These are phyloP conservation scores for Phycomyces nitens DNA, from an alignment of 192 early-diverging fungal species.

Conservation along the genomic window DNA sequence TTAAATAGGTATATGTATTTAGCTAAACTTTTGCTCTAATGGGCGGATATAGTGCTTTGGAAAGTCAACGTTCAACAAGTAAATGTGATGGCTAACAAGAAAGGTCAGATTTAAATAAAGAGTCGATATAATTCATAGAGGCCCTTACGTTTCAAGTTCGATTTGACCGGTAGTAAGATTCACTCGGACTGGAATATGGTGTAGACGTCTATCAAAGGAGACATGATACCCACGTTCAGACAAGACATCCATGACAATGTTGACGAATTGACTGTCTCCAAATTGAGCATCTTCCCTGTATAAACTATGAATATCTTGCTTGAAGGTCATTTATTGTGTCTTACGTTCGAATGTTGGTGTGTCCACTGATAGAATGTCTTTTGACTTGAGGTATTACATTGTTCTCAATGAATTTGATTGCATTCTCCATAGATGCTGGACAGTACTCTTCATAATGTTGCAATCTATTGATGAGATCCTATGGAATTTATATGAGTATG, in stretches of 20 bases:
- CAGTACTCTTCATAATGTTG: constrained; percentile 53
- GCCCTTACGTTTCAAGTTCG: constrained; percentile 41
- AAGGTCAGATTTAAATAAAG: no score
- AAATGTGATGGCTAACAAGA: constrained; percentile 36
- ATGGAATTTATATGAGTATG: not conserved
- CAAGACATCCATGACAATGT: constrained; percentile 53
- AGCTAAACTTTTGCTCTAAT: constrained; percentile 56
- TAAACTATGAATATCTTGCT: no score
- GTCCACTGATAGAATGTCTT: constrained; percentile 54
- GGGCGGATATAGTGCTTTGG: constrained; percentile 59
- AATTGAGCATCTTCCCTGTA: constrained; percentile 45
- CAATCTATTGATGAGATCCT: constrained; percentile 53
- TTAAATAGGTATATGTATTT: no score
- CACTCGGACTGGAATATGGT: constrained; percentile 46
- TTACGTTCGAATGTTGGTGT: constrained; percentile 53
- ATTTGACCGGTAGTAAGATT: constrained; percentile 48
- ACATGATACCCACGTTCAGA: constrained; percentile 57
- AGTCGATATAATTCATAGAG: not conserved
- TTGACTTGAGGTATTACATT: constrained; percentile 46
- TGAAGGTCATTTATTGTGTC: constrained; percentile 2
- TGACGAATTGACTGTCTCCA: constrained; percentile 44
- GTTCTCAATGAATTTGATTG: constrained; percentile 47
- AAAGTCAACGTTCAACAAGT: constrained; percentile 51
- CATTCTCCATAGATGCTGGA: constrained; percentile 40
- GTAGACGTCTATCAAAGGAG: constrained; percentile 47